Base-by-base conservation (phyloP, 2,329 filamentous ascomycete species). In the Calonectria ilicicola region DNA sequence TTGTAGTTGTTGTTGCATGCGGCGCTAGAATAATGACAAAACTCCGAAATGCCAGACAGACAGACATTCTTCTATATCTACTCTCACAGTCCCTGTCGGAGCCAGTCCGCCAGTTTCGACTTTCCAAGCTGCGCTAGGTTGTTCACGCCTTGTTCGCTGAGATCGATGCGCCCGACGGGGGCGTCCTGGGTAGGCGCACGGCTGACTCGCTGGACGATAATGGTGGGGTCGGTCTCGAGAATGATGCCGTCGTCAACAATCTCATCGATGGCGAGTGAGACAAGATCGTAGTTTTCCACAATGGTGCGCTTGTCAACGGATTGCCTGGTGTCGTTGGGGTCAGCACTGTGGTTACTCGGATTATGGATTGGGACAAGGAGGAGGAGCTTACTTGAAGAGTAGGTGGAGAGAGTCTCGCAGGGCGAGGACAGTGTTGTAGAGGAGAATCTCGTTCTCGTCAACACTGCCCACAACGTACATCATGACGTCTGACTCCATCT, bases 401-500 rank as follows among this genome's bases (percentile, higher is more conserved):
- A 98, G 93, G 82, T 96, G 95, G 80, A 98, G 88, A 64, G 94
- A 93, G 86, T 98, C 97, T 78, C 97, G 89, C 78, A 98, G 87
- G n/a, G 95, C 95, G 70, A 98, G 88, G 67, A 98, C 92, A 62
- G 98, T 96, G 83, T 96, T 98, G 88, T 98, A 98, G 65, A 99
- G 90, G 83, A 99, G 88, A 68, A 99, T 94, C 87, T 99, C 97
- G 85, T 98, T 99, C 90, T 99, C 97, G 66, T 98, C 95, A 66
- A 94, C 90, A 67, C 93, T 92, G 76, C 96, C 96, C 14, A 99
- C 94, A 29, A 98, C 94, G 83, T 98, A 98, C 82, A 92, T 91
- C 93, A 98, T 98, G 70, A 98, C 94, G 84, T 99, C 97, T 79
- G 94, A 95, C 88, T 99, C 97, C 87, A 94, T 94, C 91, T 99